Percentiles rank a stretch among this genome's conserved stretches.
phyloP scores from a whole-genome alignment of 164 flowering plant species.

The Tetrastigma voinierianum region DNA sequence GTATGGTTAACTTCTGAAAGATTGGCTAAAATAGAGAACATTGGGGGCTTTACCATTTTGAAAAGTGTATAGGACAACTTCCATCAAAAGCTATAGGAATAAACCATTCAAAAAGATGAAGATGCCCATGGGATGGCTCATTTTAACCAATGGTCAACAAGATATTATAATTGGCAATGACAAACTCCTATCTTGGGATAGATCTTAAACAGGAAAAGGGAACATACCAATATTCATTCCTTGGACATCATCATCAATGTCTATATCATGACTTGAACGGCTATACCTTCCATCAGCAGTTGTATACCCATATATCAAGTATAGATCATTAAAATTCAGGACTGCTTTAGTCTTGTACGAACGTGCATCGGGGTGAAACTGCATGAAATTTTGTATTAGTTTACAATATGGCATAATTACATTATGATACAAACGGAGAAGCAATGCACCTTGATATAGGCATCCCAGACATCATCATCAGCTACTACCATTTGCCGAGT shows the following conservation, averaged over 20 bases:
- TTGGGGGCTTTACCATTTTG: not conserved
- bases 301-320: constrained; percentile 51
- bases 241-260: constrained; percentile 43
- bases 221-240: constrained; percentile 36
- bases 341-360: constrained; percentile 47
- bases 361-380: constrained; percentile 55
- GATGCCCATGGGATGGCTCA: too few relatives aligned
- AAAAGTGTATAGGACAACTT: not conserved
- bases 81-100: not conserved
- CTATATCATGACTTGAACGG: constrained; percentile 56
- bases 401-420: not conserved
- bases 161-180: not conserved
- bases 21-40: not conserved
- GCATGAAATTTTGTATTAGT: constrained; percentile 13
- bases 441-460: constrained; percentile 41
- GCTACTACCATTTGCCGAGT: constrained; percentile 54
- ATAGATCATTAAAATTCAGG: constrained; percentile 45
- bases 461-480: constrained; percentile 48
- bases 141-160: too few relatives aligned
- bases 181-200: not conserved
- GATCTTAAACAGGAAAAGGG: not conserved
- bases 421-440: not conserved
- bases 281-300: constrained; percentile 62
- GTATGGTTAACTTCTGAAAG: not conserved
- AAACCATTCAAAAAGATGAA: too few relatives aligned